Conservation (phyloP, 768 basidiomycete genomes). For the Ephemerocybe angulata region DNA sequence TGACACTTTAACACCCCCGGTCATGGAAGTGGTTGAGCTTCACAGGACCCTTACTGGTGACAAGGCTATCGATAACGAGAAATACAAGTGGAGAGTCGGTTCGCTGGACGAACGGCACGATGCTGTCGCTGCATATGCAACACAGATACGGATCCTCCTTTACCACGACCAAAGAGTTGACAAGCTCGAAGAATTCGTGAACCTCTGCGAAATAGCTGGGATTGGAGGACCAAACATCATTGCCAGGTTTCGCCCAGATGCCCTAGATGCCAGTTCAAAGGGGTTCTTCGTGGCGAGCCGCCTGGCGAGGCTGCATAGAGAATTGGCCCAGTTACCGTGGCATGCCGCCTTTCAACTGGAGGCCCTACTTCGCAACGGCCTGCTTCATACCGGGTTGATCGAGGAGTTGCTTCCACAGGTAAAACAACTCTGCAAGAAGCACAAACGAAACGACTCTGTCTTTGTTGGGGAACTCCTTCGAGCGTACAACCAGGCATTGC, state of each 20-base stretch:
- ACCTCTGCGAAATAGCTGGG: constrained; percentile 51
- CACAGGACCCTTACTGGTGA: constrained; percentile 48
- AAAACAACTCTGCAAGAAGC: constrained; percentile 32
- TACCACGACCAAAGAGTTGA: constrained; percentile 45
- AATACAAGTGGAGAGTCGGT: constrained; percentile 56
- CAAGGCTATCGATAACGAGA: constrained; percentile 33
- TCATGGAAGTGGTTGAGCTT: constrained; percentile 57
- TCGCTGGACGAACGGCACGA: constrained; percentile 57
- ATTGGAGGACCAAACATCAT: constrained; percentile 30
- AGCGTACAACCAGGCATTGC: constrained; percentile 48
- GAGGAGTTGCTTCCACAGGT: constrained; percentile 42
- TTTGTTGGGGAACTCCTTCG: constrained; percentile 50
- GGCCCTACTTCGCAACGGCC: constrained; percentile 57
- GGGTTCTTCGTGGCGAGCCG: constrained; percentile 49
- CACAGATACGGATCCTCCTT: constrained; percentile 64
- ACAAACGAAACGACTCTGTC: constrained; percentile 18
- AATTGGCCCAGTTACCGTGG: constrained; percentile 54
- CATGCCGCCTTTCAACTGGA: constrained; percentile 75
- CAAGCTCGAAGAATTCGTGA: constrained; percentile 45
- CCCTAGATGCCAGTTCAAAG: constrained; percentile 47
- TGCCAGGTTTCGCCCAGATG: constrained; percentile 26
- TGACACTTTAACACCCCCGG: constrained; percentile 61
- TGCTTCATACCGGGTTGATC: constrained; percentile 60
- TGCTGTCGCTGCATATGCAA: constrained; percentile 63
- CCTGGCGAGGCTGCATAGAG: constrained; percentile 42